A percentile compares a stretch with the other conserved stretches of the same genome.
Conservation (phyloP, 1,139 yeast species). For the Lodderomyces metapsilosis region DNA sequence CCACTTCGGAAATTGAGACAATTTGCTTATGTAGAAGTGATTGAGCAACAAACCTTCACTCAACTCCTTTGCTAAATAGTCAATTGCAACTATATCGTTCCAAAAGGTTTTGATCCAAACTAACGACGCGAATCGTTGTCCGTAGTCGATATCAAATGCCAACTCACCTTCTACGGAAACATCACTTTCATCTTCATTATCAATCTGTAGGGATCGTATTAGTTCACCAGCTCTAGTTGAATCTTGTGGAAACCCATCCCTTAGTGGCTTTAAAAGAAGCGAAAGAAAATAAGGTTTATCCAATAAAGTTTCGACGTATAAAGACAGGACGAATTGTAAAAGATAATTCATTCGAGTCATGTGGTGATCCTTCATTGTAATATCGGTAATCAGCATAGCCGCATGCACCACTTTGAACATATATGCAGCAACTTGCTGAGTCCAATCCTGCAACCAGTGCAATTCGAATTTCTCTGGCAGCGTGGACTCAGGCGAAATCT, state of each 20-base stretch:
- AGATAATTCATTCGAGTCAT: slow-evolving; percentile 56
- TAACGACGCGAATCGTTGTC: slow-evolving; percentile 43
- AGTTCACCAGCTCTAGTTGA: slow-evolving; percentile 13
- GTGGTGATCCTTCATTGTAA: slow-evolving; percentile 45
- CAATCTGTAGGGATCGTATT: slow-evolving; percentile 13
- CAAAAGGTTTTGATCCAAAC: slow-evolving; percentile 68
- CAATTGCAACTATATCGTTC: slow-evolving; percentile 57
- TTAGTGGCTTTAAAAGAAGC: slow-evolving; percentile 59
- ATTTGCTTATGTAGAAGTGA: slow-evolving; percentile 30
- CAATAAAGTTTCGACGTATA: slow-evolving; percentile 66
- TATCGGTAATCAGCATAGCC: slow-evolving; percentile 23
- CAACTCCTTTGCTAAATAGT: slow-evolving; percentile 58
- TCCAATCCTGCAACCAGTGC: slow-evolving; percentile 85
- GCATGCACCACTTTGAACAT: slow-evolving; percentile 51
- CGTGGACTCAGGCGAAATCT: slow-evolving; percentile 8
- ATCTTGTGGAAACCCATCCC: slow-evolving; percentile 50
- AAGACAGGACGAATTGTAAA: slow-evolving; percentile 55
- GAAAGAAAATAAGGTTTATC: slow-evolving; percentile 61
- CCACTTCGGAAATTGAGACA: slow-evolving; percentile 4
- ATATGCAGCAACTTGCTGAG: slow-evolving; percentile 69
- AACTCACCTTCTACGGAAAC: background rate
- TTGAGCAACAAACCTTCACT: slow-evolving; percentile 53
- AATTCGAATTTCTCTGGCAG: slow-evolving; percentile 40
- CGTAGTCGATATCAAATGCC: slow-evolving; percentile 29
- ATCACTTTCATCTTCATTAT: slow-evolving; percentile 13